A percentile compares a stretch with the other conserved stretches of the same genome.
phyloP scores from a whole-genome alignment of 78 protist genomes.

The Monocercomonoides exilis region DNA sequence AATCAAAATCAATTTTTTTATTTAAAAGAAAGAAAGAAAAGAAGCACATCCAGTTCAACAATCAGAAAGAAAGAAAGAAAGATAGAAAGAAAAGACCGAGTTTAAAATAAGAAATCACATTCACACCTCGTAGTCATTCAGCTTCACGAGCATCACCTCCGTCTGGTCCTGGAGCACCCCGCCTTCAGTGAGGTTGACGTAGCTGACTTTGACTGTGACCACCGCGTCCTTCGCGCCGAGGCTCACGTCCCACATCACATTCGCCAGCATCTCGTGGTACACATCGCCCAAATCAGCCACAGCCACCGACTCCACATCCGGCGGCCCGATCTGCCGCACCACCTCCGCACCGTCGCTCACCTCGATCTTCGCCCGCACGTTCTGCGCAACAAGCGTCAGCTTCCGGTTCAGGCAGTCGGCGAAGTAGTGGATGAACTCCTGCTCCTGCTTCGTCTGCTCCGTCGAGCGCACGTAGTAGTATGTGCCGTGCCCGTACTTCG shows the following conservation, averaged over 20 bases:
- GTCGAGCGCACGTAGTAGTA: neutral
- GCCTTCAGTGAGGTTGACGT: neutral
- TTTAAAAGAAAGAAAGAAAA: too few relatives aligned
- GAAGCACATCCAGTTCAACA: too few relatives aligned
- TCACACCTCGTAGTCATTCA: too few relatives aligned
- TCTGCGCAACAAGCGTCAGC: neutral
- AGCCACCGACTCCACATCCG: neutral
- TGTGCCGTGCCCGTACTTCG: neutral
- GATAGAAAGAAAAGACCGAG: too few relatives aligned
- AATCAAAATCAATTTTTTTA: too few relatives aligned
- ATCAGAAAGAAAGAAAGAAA: too few relatives aligned
- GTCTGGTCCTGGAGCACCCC: neutral
- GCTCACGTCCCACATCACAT: too few relatives aligned
- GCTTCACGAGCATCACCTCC: neutral
- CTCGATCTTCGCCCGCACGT: neutral
- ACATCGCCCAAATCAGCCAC: too few relatives aligned
- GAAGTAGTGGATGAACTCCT: neutral
- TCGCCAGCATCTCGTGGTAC: too few relatives aligned
- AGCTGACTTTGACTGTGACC: neutral
- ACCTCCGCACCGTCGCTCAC: neutral
- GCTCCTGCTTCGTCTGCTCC: neutral
- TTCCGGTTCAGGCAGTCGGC: conserved; percentile 2
- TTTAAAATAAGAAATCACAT: too few relatives aligned
- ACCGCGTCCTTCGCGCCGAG: neutral
- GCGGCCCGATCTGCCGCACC: neutral